A percentile compares a stretch with the other conserved stretches of the same genome.
Conservation (phyloP, 2,329 filamentous ascomycete species). For the Talaromyces islandicus region DNA sequence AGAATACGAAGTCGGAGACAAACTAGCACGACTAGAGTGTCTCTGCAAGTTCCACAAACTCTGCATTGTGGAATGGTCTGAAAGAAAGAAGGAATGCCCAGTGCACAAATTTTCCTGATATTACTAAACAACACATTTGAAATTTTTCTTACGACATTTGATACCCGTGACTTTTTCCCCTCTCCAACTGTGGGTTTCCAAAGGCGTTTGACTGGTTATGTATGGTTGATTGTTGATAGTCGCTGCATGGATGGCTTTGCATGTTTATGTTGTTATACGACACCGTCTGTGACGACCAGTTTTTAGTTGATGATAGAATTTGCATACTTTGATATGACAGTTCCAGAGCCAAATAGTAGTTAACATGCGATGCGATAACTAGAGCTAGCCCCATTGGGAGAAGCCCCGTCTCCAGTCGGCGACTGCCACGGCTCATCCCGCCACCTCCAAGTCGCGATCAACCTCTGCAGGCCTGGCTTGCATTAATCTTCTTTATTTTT, state of each 20-base stretch:
- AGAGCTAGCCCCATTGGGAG: neutral
- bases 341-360: too few species aligned
- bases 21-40: conserved; percentile 56
- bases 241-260: neutral
- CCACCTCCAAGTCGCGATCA: neutral
- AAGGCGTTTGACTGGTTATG: neutral
- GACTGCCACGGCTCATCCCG: too few species aligned
- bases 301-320: neutral
- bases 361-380: too few species aligned
- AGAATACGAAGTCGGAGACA: conserved; percentile 56
- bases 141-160: conserved; percentile 5
- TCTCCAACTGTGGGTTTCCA: neutral
- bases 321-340: neutral
- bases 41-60: conserved; percentile 58
- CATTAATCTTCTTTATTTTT: neutral
- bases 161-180: neutral
- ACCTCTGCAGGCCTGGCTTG: neutral
- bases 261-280: neutral
- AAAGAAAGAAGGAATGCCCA: conserved; percentile 53
- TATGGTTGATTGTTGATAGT: neutral
- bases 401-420: neutral
- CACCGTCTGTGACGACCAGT: neutral
- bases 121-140: neutral
- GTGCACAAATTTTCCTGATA: conserved; percentile 46
- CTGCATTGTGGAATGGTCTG: conserved; percentile 59